phyloP scores from a whole-genome alignment of 768 basidiomycete species.

The Pulveroboletus frians region DNA sequence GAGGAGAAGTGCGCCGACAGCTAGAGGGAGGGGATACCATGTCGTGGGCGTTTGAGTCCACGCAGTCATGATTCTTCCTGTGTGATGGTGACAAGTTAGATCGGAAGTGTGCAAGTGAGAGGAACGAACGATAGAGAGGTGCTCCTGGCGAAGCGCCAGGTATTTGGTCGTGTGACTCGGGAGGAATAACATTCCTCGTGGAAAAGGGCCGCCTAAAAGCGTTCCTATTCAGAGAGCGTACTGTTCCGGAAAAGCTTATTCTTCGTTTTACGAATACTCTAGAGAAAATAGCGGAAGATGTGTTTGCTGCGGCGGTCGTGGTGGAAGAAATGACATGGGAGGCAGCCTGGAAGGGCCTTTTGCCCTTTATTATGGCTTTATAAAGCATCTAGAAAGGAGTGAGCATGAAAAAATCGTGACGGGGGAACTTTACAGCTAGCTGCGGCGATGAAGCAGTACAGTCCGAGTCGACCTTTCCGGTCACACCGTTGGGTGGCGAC shows the following conservation, averaged over 20 bases:
- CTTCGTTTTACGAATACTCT: conserved; percentile 30
- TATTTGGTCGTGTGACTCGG: conserved; percentile 44
- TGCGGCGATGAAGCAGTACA: not conserved
- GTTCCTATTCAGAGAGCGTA: conserved; percentile 24
- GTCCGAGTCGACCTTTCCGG: conserved; percentile 3
- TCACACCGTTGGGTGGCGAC: no score
- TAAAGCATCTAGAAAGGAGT: conserved; percentile 25
- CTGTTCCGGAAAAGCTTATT: conserved; percentile 29
- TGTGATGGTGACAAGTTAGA: conserved; percentile 1
- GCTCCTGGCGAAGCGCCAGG: conserved; percentile 31
- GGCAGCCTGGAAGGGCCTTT: conserved; percentile 53
- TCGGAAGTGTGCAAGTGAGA: not conserved
- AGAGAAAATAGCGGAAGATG: conserved; percentile 29
- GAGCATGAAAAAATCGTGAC: conserved; percentile 17
- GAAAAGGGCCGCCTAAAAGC: conserved; percentile 27
- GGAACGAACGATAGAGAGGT: conserved; percentile 44
- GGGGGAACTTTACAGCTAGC: conserved; percentile 5
- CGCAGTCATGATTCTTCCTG: conserved; percentile 64
- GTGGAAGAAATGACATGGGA: conserved; percentile 33
- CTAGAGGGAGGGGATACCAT: conserved; percentile 93
- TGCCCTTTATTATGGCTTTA: conserved; percentile 38
- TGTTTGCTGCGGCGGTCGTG: conserved; percentile 27
- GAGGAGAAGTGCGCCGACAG: conserved; percentile 85
- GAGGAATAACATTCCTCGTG: conserved; percentile 21
- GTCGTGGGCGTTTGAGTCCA: conserved; percentile 86